Conservation (phyloP, 148 eudicot genomes). For the Agrostemma githago region DNA sequence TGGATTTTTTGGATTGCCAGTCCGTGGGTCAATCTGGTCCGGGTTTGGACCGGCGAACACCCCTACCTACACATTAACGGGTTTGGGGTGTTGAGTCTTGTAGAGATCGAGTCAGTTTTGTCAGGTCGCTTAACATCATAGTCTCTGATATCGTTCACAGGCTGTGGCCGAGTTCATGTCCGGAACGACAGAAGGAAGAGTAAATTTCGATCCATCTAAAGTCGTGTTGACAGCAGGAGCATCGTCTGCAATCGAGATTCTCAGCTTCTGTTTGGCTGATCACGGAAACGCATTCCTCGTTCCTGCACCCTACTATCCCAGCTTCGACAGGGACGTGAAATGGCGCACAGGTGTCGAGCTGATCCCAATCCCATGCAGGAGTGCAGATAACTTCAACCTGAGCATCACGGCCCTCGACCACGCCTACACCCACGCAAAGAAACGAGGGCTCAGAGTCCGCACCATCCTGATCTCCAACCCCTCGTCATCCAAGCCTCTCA, state of each 20-base stretch:
- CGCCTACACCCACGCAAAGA: conserved; percentile 79
- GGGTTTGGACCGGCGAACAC: too few species aligned
- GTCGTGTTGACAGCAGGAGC: conserved; percentile 65
- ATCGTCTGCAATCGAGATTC: conserved; percentile 75
- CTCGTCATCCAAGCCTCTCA: conserved; percentile 53
- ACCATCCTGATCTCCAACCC: conserved; percentile 84
- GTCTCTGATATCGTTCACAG: too few species aligned
- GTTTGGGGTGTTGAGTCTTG: too few species aligned
- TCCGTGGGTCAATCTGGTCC: too few species aligned
- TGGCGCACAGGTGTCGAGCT: conserved; percentile 91
- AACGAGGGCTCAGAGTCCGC: conserved; percentile 75
- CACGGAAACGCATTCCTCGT: conserved; percentile 90
- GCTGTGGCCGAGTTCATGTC: conserved; percentile 81
- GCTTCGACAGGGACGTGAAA: conserved; percentile 80
- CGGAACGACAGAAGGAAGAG: conserved; percentile 44
- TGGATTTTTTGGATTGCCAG: too few species aligned
- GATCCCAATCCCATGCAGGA: conserved; percentile 85
- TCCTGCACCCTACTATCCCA: conserved; percentile 86
- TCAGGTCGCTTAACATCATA: too few species aligned
- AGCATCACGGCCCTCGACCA: conserved; percentile 62
- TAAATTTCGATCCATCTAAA: conserved; percentile 54
- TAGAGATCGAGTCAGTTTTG: too few species aligned
- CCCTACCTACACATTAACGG: too few species aligned
- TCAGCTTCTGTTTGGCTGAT: conserved; percentile 83
- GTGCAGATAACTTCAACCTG: conserved; percentile 71